Evolutionary conservation across 305 asterid species (phyloP).

Genomic region (Fraxinus latifolia): DNA sequence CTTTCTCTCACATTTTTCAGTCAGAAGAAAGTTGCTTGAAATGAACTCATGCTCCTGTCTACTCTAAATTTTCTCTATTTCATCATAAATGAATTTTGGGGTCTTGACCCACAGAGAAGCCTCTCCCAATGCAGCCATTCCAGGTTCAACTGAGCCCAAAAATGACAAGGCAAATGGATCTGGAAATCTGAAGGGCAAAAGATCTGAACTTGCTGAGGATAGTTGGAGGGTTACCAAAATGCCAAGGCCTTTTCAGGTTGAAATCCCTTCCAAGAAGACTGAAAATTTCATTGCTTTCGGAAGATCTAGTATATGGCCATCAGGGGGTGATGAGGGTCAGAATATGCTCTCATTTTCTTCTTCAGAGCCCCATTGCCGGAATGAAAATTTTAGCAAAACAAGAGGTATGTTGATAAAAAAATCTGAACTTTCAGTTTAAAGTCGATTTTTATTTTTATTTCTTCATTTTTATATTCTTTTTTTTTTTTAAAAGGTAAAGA

Average conservation of each 20-base stretch:
- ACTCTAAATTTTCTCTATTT: conserved; percentile 14
- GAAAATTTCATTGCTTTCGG: conserved; percentile 23
- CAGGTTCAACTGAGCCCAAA: conserved; percentile 33
- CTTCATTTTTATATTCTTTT: neutral
- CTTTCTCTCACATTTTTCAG: neutral
- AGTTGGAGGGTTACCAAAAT: conserved; percentile 44
- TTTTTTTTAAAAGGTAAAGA: neutral
- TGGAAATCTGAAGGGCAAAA: conserved; percentile 49
- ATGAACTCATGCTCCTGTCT: conserved; percentile 48
- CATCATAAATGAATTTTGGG: conserved; percentile 53
- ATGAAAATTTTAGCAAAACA: conserved; percentile 10
- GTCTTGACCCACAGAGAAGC: conserved; percentile 30
- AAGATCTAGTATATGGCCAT: conserved; percentile 60
- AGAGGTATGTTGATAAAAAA: conserved; percentile 27
- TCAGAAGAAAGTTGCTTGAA: conserved; percentile 36
- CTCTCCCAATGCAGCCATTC: conserved; percentile 34
- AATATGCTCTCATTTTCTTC: conserved; percentile 82
- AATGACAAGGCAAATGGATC: conserved; percentile 49
- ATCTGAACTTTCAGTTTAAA: neutral
- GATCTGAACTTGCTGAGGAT: conserved; percentile 50
- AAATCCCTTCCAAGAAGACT: conserved; percentile 33
- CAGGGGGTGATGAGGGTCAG: conserved; percentile 45
- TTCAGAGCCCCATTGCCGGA: conserved; percentile 21
- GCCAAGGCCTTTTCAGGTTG: conserved; percentile 38
- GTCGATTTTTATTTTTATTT: neutral